phyloP scores from a whole-genome alignment of 345 rosid genomes.

The Limnanthes douglasii region DNA sequence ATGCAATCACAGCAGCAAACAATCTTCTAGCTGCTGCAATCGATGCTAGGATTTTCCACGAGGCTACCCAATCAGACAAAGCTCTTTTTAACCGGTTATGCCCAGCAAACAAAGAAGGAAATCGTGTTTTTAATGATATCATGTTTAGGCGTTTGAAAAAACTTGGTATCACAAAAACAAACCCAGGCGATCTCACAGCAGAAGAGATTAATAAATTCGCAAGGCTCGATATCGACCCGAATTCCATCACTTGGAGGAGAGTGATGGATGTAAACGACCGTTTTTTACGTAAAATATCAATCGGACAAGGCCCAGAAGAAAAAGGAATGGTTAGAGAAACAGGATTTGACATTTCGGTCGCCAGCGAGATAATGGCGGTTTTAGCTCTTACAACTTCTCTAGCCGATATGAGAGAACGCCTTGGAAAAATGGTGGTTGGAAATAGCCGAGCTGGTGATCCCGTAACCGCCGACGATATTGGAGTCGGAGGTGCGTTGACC shows the following conservation, averaged over 20 bases:
- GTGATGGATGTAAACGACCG: slow-evolving; percentile 97
- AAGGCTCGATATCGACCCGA: slow-evolving; percentile 84
- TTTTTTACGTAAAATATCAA: slow-evolving; percentile 76
- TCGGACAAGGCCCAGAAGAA: slow-evolving; percentile 97
- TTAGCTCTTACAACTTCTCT: slow-evolving; percentile 91
- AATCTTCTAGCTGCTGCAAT: slow-evolving; percentile 98
- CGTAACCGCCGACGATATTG: slow-evolving; percentile 96
- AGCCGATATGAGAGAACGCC: slow-evolving; percentile 95
- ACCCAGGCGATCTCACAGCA: slow-evolving; percentile 79
- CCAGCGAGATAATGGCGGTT: slow-evolving; percentile 99
- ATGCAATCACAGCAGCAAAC: slow-evolving; percentile 98
- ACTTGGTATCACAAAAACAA: slow-evolving; percentile 71
- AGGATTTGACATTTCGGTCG: slow-evolving; percentile 93
- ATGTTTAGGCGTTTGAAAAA: slow-evolving; percentile 82
- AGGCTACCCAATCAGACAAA: slow-evolving; percentile 84
- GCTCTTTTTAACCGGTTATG: slow-evolving; percentile 85
- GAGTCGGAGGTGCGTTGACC: slow-evolving; percentile 92
- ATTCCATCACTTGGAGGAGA: slow-evolving; percentile 90
- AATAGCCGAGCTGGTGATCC: slow-evolving; percentile 94
- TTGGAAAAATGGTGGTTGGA: slow-evolving; percentile 94
- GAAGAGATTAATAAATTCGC: slow-evolving; percentile 70
- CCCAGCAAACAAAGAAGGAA: slow-evolving; percentile 80
- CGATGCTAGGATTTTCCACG: slow-evolving; percentile 93
- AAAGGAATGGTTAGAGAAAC: slow-evolving; percentile 97
- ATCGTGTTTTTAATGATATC: slow-evolving; percentile 57